Conservation (phyloP, 148 eudicot genomes). For the Cornus controversa region DNA sequence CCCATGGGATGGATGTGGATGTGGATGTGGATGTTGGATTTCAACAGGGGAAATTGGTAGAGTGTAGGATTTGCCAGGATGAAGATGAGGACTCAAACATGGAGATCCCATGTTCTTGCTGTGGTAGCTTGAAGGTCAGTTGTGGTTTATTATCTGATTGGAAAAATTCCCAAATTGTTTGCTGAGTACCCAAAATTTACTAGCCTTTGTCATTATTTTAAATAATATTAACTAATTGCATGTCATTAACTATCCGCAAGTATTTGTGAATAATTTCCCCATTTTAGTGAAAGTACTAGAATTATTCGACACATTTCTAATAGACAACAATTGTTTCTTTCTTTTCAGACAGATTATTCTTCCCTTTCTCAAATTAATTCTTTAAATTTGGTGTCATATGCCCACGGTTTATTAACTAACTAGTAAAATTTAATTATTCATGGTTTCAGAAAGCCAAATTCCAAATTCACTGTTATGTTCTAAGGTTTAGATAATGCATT, state of each 20-base stretch:
- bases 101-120: constrained; percentile 86
- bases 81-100: constrained; percentile 70
- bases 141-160: not conserved
- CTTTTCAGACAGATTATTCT: too few relatives aligned
- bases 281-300: not conserved
- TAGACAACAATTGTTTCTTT: not conserved
- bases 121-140: constrained; percentile 81
- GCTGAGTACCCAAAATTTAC: not conserved
- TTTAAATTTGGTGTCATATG: too few relatives aligned
- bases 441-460: too few relatives aligned
- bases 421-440: too few relatives aligned
- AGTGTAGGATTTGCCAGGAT: constrained; percentile 87
- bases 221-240: not conserved
- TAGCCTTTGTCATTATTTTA: not conserved
- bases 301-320: not conserved
- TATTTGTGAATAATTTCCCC: not conserved
- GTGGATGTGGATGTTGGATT: constrained; percentile 42
- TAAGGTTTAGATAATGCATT: not conserved
- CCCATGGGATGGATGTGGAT: constrained; percentile 47
- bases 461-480: not conserved
- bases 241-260: not conserved
- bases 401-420: too few relatives aligned
- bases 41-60: constrained; percentile 37
- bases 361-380: too few relatives aligned
- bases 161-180: not conserved